A percentile compares a stretch with the other conserved stretches of the same genome.
Evolutionary conservation across 129 eudicot species (phyloP).

Genomic region (Artemisia annua): DNA sequence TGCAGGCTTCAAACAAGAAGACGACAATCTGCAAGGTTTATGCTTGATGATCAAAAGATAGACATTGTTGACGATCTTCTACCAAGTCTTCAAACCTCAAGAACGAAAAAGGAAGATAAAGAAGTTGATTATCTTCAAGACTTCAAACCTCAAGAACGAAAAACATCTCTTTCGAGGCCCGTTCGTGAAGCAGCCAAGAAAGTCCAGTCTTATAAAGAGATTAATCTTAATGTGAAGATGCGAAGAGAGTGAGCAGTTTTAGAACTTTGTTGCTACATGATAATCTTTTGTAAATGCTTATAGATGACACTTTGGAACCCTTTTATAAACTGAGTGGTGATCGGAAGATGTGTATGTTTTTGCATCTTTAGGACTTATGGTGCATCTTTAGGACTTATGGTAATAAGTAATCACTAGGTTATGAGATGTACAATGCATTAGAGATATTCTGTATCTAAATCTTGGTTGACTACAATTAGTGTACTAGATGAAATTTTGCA

Average conservation of each 20-base stretch:
- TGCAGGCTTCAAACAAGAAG: constrained; percentile 39
- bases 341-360: neutral
- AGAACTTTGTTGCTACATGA: constrained; percentile 10
- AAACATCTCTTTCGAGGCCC: constrained; percentile 57
- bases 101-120: constrained; percentile 25
- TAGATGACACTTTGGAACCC: neutral
- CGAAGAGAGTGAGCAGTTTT: constrained; percentile 46
- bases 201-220: constrained; percentile 65
- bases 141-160: constrained; percentile 31
- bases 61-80: constrained; percentile 17
- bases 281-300: constrained; percentile 4
- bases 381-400: neutral
- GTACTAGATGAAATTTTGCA: neutral
- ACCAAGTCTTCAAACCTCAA: no score
- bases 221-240: constrained; percentile 49
- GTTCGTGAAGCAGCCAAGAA: constrained; percentile 55
- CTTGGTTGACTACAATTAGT: constrained; percentile 6
- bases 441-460: neutral
- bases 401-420: no score
- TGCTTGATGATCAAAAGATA: constrained; percentile 24
- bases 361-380: neutral
- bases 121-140: constrained; percentile 18
- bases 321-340: constrained; percentile 1
- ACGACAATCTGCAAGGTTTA: constrained; percentile 36
- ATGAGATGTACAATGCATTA: neutral